phyloP scores from a whole-genome alignment of 768 basidiomycete species.

The Trametes coccinea region DNA sequence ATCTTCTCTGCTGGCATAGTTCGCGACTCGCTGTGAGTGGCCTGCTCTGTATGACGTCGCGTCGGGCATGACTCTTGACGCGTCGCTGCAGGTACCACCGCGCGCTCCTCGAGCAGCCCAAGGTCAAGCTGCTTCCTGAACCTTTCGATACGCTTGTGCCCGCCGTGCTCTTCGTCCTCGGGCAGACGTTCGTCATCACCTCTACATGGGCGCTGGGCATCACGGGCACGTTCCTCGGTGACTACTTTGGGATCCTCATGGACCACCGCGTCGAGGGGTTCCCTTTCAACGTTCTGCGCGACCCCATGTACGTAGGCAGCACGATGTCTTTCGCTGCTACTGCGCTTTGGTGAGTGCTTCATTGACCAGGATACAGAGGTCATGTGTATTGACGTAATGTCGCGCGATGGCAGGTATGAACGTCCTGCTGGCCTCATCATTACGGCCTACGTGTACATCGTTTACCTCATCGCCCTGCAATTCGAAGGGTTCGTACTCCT shows the following conservation, averaged over 20 bases:
- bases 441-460: slow-evolving; percentile 77
- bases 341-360: slow-evolving; percentile 72
- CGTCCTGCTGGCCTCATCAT: slow-evolving; percentile 82
- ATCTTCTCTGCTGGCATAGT: slow-evolving; percentile 88
- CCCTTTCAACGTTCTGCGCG: slow-evolving; percentile 89
- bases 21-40: slow-evolving; percentile 79
- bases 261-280: slow-evolving; percentile 91
- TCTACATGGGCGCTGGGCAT: slow-evolving; percentile 91
- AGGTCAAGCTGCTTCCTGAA: slow-evolving; percentile 59
- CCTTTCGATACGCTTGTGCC: slow-evolving; percentile 65
- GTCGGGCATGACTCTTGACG: neutral
- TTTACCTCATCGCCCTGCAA: slow-evolving; percentile 79
- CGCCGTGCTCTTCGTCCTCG: slow-evolving; percentile 59
- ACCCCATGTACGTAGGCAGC: slow-evolving; percentile 98
- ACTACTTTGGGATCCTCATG: slow-evolving; percentile 88
- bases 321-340: slow-evolving; percentile 87
- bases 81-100: slow-evolving; percentile 58
- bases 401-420: slow-evolving; percentile 60
- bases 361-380: neutral
- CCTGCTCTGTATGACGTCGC: neutral
- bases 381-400: neutral
- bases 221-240: slow-evolving; percentile 89
- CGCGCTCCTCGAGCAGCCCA: slow-evolving; percentile 79
- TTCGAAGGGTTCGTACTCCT: slow-evolving; percentile 79
- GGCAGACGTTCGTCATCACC: slow-evolving; percentile 83